These are phyloP conservation scores for Phytopythium chamaehyphon DNA, from an alignment of 352 stramenopile genomes.

Conservation along the genomic window DNA sequence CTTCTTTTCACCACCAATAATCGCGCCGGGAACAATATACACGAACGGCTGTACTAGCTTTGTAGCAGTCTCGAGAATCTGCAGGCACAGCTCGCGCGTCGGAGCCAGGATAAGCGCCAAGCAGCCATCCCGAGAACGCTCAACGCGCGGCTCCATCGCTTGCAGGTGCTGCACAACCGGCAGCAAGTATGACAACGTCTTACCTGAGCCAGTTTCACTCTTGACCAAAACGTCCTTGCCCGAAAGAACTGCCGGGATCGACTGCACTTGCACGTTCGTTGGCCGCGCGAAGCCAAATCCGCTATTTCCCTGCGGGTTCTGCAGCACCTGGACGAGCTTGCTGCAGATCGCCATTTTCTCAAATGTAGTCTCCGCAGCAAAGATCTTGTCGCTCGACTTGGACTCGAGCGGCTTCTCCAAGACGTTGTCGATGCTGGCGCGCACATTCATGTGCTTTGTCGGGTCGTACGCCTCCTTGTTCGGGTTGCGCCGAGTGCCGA, in stretches of 20 bases:
- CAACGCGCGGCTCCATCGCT: slow-evolving; percentile 57
- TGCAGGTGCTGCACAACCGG: slow-evolving; percentile 92
- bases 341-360: slow-evolving; percentile 64
- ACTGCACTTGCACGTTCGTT: slow-evolving; percentile 82
- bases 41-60: slow-evolving; percentile 94
- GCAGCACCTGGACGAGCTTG: slow-evolving; percentile 63
- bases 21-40: slow-evolving; percentile 75
- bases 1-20: slow-evolving; percentile 95
- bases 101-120: slow-evolving; percentile 92
- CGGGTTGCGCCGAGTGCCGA: slow-evolving; percentile 77
- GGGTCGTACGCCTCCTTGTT: slow-evolving; percentile 77
- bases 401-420: slow-evolving; percentile 71
- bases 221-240: slow-evolving; percentile 93
- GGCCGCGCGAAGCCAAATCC: slow-evolving; percentile 77
- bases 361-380: slow-evolving; percentile 63
- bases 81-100: slow-evolving; percentile 93
- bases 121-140: slow-evolving; percentile 74
- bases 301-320: slow-evolving; percentile 38
- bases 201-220: slow-evolving; percentile 95
- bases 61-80: slow-evolving; percentile 94
- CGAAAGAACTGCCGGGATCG: slow-evolving; percentile 61
- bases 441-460: slow-evolving; percentile 49
- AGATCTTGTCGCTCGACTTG: slow-evolving; percentile 81
- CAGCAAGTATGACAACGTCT: slow-evolving; percentile 96
- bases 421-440: slow-evolving; percentile 55